Conservation (phyloP, 495 filamentous ascomycete genomes). For the Talaromyces trachyspermus region DNA sequence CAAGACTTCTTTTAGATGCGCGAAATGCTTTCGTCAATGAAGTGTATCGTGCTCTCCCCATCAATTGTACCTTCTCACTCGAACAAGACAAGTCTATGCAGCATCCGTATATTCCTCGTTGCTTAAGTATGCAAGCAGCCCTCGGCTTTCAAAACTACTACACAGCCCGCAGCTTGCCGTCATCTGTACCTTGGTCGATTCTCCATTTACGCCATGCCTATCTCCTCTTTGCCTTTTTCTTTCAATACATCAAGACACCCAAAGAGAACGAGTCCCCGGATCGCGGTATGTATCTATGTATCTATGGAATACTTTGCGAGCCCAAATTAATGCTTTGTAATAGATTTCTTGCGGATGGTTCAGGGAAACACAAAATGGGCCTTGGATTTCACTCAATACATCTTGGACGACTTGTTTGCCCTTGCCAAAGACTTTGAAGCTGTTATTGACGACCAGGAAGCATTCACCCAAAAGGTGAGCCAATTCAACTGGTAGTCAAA, state of each 20-base stretch:
- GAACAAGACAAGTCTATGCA: conserved; percentile 65
- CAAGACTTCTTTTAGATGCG: conserved; percentile 32
- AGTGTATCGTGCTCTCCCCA: conserved; percentile 56
- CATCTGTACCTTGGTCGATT: conserved; percentile 66
- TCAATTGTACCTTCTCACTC: conserved; percentile 63
- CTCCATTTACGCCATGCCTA: conserved; percentile 66
- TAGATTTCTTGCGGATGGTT: conserved; percentile 36
- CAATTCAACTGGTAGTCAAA: too few relatives aligned
- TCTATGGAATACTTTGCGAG: conserved; percentile 44
- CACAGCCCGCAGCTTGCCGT: conserved; percentile 50
- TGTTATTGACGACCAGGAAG: conserved; percentile 31
- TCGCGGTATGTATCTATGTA: conserved; percentile 37
- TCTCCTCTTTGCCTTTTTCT: conserved; percentile 56
- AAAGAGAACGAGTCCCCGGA: conserved; percentile 51
- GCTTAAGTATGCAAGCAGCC: conserved; percentile 61
- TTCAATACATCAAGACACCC: conserved; percentile 38
- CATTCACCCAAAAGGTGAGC: conserved; percentile 37
- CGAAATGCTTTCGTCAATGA: conserved; percentile 52
- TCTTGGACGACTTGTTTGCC: conserved; percentile 59
- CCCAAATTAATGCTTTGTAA: conserved; percentile 37
- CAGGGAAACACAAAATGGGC: conserved; percentile 53
- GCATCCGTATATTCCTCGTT: conserved; percentile 58
- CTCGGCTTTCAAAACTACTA: conserved; percentile 57
- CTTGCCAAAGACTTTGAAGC: conserved; percentile 48
- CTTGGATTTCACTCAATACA: conserved; percentile 59